Percentiles rank a stretch among this genome's conserved stretches.
Conservation (phyloP, 1,284 basidiomycete genomes). For the Trichosporon faecale region DNA sequence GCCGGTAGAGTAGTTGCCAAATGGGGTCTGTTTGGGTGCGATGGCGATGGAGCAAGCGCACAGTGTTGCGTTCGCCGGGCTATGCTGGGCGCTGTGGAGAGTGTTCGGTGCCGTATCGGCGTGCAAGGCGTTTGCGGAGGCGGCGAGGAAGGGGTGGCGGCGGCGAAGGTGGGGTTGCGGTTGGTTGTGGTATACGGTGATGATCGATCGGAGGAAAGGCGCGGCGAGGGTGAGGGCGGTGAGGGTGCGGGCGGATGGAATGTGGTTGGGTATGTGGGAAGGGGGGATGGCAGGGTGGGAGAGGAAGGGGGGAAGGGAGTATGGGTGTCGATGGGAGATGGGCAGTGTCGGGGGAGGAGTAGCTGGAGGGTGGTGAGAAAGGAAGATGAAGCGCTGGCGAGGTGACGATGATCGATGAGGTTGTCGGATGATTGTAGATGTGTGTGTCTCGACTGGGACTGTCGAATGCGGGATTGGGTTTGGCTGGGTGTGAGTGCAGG, state of each 20-base stretch:
- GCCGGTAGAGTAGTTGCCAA: background rate
- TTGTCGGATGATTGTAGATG: conserved; percentile 6
- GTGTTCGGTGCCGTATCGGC: background rate
- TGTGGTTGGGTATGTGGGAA: conserved; percentile 12
- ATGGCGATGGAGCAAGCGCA: background rate
- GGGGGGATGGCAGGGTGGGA: background rate
- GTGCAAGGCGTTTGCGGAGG: background rate
- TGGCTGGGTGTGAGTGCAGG: conserved; percentile 7
- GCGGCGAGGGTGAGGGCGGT: background rate
- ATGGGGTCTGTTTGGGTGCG: background rate
- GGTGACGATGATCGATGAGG: background rate
- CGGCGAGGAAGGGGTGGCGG: background rate
- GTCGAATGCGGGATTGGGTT: background rate
- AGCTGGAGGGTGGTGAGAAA: background rate
- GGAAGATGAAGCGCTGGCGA: background rate
- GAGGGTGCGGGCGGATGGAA: conserved; percentile 1
- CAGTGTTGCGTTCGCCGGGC: background rate
- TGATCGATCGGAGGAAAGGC: conserved; percentile 1
- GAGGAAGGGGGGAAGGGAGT: background rate
- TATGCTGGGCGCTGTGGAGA: background rate
- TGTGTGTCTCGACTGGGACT: background rate
- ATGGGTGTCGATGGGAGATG: background rate
- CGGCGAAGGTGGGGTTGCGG: background rate
- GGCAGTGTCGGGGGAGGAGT: background rate
- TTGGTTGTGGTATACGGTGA: background rate